Evolutionary conservation across 495 filamentous ascomycete genomes (phyloP).

Genomic region (Talaromyces adpressus): DNA sequence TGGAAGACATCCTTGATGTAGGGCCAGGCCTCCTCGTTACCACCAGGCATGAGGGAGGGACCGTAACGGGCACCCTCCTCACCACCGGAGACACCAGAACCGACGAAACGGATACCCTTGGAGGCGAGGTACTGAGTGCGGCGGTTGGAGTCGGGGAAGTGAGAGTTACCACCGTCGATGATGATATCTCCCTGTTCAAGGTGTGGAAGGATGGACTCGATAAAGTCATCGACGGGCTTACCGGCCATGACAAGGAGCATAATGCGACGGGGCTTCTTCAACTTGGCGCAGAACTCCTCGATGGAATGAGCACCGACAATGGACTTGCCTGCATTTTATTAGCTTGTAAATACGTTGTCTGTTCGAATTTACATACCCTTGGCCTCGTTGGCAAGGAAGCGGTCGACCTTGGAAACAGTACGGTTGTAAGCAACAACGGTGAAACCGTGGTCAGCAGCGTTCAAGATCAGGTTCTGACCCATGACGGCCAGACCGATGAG

Average conservation of each 20-base stretch:
- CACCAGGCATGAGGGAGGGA: conserved; percentile 96
- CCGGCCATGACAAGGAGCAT: conserved; percentile 99
- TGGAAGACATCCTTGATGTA: conserved; percentile 99
- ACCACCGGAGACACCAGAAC: conserved; percentile 95
- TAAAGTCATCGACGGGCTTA: conserved; percentile 96
- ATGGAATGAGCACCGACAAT: conserved; percentile 90
- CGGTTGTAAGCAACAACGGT: conserved; percentile 97
- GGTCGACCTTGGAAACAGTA: conserved; percentile 94
- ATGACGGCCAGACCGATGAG: conserved; percentile 99
- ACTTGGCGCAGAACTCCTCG: conserved; percentile 88
- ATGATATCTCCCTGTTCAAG: conserved; percentile 93
- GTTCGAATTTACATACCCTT: conserved; percentile 50
- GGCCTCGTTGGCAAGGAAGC: conserved; percentile 88
- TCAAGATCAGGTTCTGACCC: conserved; percentile 98
- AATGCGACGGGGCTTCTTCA: conserved; percentile 91
- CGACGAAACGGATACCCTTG: conserved; percentile 95
- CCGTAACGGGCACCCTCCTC: conserved; percentile 98
- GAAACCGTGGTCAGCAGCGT: conserved; percentile 94
- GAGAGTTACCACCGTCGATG: conserved; percentile 98
- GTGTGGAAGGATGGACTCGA: conserved; percentile 85
- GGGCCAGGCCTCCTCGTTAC: conserved; percentile 96
- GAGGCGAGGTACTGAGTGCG: conserved; percentile 72
- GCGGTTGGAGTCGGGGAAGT: conserved; percentile 98
- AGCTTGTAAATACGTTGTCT: conserved; percentile 9
- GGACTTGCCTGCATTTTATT: conserved; percentile 61